These are phyloP conservation scores for Leptomonas pyrrhocoris DNA, from an alignment of 208 protist species.

Conservation along the genomic window DNA sequence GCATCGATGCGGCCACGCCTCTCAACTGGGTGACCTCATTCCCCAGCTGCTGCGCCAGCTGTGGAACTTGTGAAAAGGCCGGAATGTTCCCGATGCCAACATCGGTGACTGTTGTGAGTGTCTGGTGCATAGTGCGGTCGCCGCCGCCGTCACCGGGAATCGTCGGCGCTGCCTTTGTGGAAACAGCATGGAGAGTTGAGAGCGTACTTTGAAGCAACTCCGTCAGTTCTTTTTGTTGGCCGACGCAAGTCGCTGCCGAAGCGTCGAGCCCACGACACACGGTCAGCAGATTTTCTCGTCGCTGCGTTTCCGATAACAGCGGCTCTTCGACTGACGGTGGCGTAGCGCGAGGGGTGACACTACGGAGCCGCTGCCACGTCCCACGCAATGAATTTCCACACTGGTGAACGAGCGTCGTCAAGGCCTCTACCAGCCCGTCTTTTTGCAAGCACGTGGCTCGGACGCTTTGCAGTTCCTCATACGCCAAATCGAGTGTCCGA, in stretches of 20 bases:
- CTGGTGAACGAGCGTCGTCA: not conserved
- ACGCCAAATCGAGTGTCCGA: not conserved
- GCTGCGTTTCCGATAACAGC: not conserved
- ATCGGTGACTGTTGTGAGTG: not conserved
- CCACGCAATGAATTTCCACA: not conserved
- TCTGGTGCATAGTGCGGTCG: too few species aligned
- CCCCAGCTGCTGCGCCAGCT: conserved; percentile 1
- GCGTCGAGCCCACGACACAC: not conserved
- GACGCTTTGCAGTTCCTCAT: not conserved
- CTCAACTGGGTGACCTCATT: conserved; percentile 2
- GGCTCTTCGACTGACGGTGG: not conserved
- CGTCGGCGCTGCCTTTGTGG: not conserved
- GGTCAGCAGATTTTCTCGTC: not conserved
- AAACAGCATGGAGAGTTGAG: not conserved
- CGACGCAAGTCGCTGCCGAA: not conserved
- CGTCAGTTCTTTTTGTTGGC: not conserved
- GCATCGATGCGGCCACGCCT: not conserved
- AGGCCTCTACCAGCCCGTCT: not conserved
- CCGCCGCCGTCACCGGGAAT: not conserved
- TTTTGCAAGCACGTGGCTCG: not conserved
- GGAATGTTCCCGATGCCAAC: not conserved
- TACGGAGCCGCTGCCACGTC: not conserved
- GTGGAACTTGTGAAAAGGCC: not conserved
- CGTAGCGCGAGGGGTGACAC: not conserved
- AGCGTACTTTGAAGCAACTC: not conserved